These are phyloP conservation scores for Metschnikowia sp. DNA, from an alignment of 805 yeast genomes.

Conservation along the genomic window DNA sequence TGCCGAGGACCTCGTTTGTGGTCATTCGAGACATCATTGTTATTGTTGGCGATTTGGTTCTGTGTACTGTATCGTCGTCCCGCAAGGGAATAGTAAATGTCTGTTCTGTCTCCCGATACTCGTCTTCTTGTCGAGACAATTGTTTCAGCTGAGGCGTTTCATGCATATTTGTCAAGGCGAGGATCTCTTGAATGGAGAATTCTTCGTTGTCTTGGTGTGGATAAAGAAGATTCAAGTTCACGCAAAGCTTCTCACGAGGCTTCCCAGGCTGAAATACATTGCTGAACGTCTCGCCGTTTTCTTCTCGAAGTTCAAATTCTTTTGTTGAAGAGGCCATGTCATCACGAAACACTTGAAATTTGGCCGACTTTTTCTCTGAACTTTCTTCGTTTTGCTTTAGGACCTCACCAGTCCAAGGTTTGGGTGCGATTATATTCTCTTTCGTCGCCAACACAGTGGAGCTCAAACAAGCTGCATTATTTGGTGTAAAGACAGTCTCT, in stretches of 20 bases:
- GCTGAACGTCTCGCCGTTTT: slow-evolving; percentile 41
- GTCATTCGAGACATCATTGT: slow-evolving; percentile 77
- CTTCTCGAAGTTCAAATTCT: slow-evolving; percentile 10
- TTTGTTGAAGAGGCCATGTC: slow-evolving; percentile 2
- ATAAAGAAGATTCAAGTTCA: slow-evolving; percentile 59
- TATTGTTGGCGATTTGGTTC: slow-evolving; percentile 68
- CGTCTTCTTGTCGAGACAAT: background rate
- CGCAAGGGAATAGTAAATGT: slow-evolving; percentile 46
- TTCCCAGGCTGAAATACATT: slow-evolving; percentile 55
- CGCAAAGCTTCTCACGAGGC: slow-evolving; percentile 53
- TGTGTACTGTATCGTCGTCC: slow-evolving; percentile 26
- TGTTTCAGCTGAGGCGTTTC: background rate
- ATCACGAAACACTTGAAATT: slow-evolving; percentile 19
- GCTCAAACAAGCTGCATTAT: slow-evolving; percentile 40
- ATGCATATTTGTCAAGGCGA: slow-evolving; percentile 26
- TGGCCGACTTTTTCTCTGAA: slow-evolving; percentile 25
- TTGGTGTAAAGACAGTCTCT: slow-evolving; percentile 19
- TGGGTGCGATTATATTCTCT: slow-evolving; percentile 57
- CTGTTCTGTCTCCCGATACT: slow-evolving; percentile 15
- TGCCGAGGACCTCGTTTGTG: slow-evolving; percentile 64
- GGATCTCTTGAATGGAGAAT: slow-evolving; percentile 59
- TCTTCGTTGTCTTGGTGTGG: slow-evolving; percentile 44
- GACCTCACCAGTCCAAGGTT: slow-evolving; percentile 63
- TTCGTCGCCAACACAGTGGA: slow-evolving; percentile 49
- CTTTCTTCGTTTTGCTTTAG: slow-evolving; percentile 48